Evolutionary conservation across 139 green algal species (phyloP).

Genomic region (Tetradesmus lagerheimii): DNA sequence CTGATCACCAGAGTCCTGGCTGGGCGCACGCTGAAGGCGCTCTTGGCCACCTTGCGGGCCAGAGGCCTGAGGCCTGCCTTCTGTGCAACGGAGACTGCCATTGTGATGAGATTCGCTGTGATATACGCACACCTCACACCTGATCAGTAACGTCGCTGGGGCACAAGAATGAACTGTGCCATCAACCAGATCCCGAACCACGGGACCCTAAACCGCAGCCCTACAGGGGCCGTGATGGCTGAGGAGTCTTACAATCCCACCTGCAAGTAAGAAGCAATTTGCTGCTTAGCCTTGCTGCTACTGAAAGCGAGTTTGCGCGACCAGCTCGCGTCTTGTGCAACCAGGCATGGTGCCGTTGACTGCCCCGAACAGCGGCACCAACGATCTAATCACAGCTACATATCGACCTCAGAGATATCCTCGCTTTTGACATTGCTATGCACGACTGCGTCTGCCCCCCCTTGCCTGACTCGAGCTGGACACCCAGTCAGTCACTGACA

Average conservation of each 20-base stretch:
- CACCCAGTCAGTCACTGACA: no score
- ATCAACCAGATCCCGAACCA: conserved; percentile 1
- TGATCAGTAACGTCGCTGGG: not conserved
- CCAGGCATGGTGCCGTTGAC: no score
- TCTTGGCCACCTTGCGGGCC: conserved; percentile 20
- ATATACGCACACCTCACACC: not conserved
- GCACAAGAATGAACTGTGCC: not conserved
- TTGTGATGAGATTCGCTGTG: conserved; percentile 20
- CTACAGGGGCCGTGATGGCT: not conserved
- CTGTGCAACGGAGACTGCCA: conserved; percentile 21
- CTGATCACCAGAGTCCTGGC: conserved; percentile 22
- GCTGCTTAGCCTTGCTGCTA: no score
- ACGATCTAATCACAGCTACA: no score
- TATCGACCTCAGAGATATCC: no score
- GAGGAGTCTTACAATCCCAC: not conserved
- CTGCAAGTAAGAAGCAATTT: no score
- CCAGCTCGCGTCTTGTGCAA: no score
- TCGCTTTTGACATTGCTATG: no score
- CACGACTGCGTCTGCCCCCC: no score
- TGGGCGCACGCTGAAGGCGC: conserved; percentile 20
- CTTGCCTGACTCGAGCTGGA: no score
- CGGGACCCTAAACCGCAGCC: not conserved
- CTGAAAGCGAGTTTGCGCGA: no score
- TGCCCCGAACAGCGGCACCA: no score
- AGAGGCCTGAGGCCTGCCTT: not conserved